Evolutionary conservation across 2,329 filamentous ascomycete species (phyloP).

Genomic region (Bipolaris bicolor): DNA sequence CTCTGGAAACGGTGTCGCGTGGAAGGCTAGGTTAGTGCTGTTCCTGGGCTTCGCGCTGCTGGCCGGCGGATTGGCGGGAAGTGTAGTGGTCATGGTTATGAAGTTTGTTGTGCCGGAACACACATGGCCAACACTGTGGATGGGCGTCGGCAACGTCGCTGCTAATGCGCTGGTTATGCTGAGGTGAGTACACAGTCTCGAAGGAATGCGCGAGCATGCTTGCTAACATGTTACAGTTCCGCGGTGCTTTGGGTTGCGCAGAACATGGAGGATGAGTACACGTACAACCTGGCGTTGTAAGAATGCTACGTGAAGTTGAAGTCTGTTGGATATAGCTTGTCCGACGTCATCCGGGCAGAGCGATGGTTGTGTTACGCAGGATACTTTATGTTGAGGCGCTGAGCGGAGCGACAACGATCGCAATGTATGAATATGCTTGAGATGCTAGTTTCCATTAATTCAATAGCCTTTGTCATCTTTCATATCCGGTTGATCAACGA

Average conservation of each 20-base stretch:
- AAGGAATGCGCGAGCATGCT: background rate
- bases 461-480: background rate
- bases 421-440: conserved; percentile 14
- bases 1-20: conserved; percentile 69
- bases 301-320: background rate
- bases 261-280: conserved; percentile 76
- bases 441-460: background rate
- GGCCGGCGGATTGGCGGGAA: conserved; percentile 70
- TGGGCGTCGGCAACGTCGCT: conserved; percentile 70
- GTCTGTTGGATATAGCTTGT: background rate
- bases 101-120: conserved; percentile 70
- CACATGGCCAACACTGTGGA: conserved; percentile 67
- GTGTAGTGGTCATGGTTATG: conserved; percentile 70
- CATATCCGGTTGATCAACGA: background rate
- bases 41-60: conserved; percentile 73
- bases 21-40: conserved; percentile 71
- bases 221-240: conserved; percentile 55
- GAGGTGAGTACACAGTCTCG: conserved; percentile 57
- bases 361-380: background rate
- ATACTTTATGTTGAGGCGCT: background rate
- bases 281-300: conserved; percentile 67
- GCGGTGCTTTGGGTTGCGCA: conserved; percentile 72
- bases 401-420: background rate
- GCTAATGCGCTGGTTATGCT: conserved; percentile 71
- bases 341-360: background rate